Evolutionary conservation across 305 asterid genomes (phyloP).

Genomic region (Solanum hybrid): DNA sequence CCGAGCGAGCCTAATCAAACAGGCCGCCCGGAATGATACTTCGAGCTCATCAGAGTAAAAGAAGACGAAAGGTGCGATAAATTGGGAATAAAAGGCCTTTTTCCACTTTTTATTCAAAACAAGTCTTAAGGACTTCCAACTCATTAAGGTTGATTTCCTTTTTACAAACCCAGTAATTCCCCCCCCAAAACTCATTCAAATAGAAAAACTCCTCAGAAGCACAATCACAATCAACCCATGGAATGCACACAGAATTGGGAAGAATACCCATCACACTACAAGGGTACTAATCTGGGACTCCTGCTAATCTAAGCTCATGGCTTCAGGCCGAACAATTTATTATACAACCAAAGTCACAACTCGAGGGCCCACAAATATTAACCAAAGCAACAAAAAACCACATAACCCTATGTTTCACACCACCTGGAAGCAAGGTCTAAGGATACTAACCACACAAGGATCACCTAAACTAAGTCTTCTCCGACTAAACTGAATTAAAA

Average conservation of each 20-base stretch:
- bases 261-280: background rate
- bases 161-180: background rate
- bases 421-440: background rate
- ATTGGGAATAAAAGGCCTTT: background rate
- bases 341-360: too few species aligned
- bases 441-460: background rate
- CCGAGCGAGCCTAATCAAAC: too few species aligned
- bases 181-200: background rate
- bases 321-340: background rate
- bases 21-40: too few species aligned
- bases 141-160: background rate
- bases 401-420: background rate
- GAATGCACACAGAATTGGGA: background rate
- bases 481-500: background rate
- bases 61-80: too few species aligned
- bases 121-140: background rate
- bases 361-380: background rate
- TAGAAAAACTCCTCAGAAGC: background rate
- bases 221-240: background rate
- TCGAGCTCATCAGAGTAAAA: too few species aligned
- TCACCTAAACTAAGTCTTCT: background rate
- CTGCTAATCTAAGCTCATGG: background rate
- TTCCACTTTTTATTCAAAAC: background rate
- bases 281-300: background rate
- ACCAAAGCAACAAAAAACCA: background rate